A percentile compares a stretch with the other conserved stretches of the same genome.
phyloP scores from a whole-genome alignment of 1,284 basidiomycete species.

The Earliella scabrosa region DNA sequence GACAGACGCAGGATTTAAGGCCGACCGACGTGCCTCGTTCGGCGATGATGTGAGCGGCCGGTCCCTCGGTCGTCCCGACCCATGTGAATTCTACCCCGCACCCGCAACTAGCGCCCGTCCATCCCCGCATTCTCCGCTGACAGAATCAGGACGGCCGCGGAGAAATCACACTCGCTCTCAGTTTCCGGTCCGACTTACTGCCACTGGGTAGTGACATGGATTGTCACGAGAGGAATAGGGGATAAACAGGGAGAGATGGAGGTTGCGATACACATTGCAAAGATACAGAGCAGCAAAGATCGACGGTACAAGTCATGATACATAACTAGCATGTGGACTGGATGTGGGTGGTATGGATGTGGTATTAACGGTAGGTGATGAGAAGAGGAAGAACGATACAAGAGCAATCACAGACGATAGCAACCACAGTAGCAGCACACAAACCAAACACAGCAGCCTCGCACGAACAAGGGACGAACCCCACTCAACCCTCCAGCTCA shows the following conservation, averaged over 20 bases:
- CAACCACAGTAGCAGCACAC: neutral
- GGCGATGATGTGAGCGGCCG: constrained; percentile 18
- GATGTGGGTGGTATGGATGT: too few species aligned
- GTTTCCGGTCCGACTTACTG: neutral
- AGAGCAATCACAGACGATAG: too few species aligned
- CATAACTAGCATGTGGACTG: too few species aligned
- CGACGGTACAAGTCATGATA: too few species aligned
- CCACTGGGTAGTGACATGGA: too few species aligned
- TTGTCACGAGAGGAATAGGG: too few species aligned
- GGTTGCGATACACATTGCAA: too few species aligned
- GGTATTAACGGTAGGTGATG: too few species aligned
- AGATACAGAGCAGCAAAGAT: too few species aligned
- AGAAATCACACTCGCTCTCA: neutral
- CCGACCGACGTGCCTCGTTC: constrained; percentile 5
- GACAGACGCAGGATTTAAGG: neutral
- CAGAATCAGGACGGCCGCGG: neutral
- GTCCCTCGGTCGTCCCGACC: constrained; percentile 1
- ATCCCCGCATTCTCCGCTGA: neutral
- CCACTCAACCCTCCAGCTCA: neutral
- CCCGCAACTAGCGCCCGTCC: neutral
- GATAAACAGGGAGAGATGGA: too few species aligned
- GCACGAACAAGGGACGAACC: neutral
- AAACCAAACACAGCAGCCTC: neutral
- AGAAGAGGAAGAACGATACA: too few species aligned
- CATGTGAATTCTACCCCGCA: constrained; percentile 25